Percentiles rank a stretch among this genome's conserved stretches.
Conservation (phyloP, 2,329 filamentous ascomycete species). For the Fusarium vanettenii region DNA sequence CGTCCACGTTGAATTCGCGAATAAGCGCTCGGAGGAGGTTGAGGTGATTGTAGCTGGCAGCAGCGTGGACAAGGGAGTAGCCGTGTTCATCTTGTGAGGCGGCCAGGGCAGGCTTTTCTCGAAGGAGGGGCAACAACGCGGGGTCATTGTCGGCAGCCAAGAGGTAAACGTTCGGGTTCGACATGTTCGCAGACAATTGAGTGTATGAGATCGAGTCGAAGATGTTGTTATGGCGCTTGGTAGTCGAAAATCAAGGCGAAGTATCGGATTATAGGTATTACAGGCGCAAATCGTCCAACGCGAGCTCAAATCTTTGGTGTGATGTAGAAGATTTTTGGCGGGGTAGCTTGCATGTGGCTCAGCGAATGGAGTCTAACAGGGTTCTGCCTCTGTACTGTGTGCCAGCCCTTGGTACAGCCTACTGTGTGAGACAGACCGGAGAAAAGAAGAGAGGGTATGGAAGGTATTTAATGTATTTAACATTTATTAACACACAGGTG, state of each 20-base stretch:
- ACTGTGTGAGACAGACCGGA: background rate
- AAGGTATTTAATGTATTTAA: background rate
- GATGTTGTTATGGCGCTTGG: background rate
- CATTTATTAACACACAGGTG: background rate
- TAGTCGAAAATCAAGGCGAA: background rate
- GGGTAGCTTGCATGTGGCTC: constrained; percentile 25
- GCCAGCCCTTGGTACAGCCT: background rate
- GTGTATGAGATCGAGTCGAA: background rate
- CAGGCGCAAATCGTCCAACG: background rate
- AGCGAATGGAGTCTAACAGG: background rate
- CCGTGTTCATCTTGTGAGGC: constrained; percentile 87
- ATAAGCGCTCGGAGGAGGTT: constrained; percentile 82
- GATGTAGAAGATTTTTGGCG: constrained; percentile 26
- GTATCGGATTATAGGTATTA: background rate
- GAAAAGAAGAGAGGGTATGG: background rate
- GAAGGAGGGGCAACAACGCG: constrained; percentile 79
- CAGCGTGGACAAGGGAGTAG: constrained; percentile 94
- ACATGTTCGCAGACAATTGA: constrained; percentile 10
- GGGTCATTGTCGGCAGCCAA: constrained; percentile 85
- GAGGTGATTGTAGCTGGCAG: constrained; percentile 90
- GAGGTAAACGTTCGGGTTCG: constrained; percentile 70
- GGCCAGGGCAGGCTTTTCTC: constrained; percentile 79
- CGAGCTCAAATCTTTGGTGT: background rate
- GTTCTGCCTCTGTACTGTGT: background rate
- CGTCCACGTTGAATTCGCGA: constrained; percentile 79